These are phyloP conservation scores for Amanita polypyramis DNA, from an alignment of 768 basidiomycete genomes.

Conservation along the genomic window DNA sequence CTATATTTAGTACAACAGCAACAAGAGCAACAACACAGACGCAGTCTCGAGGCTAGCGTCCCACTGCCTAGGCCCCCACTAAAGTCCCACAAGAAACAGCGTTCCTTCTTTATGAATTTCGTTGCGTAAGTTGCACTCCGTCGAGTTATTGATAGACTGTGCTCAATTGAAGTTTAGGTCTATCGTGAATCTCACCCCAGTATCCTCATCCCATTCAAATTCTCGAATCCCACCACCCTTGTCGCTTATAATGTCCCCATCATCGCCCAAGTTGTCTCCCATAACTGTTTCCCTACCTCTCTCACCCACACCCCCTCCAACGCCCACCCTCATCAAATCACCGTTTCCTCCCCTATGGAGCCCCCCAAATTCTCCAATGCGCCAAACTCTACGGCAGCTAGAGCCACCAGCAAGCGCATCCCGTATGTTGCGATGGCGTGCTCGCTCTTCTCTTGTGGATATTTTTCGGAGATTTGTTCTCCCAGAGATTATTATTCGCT, in stretches of 20 bases:
- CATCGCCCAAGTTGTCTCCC: neutral
- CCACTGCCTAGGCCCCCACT: constrained; percentile 7
- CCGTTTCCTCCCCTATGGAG: constrained; percentile 15
- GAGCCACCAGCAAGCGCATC: constrained; percentile 12
- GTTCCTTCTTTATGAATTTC: constrained; percentile 60
- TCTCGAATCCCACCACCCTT: constrained; percentile 17
- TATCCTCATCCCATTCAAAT: constrained; percentile 20
- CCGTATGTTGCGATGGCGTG: constrained; percentile 43
- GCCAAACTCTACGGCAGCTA: neutral
- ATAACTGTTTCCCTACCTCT: constrained; percentile 15
- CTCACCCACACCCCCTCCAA: constrained; percentile 19
- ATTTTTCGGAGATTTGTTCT: constrained; percentile 53
- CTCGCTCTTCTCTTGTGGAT: constrained; percentile 60
- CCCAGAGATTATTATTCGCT: constrained; percentile 34
- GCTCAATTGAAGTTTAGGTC: constrained; percentile 13
- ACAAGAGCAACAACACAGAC: constrained; percentile 13
- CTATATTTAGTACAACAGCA: constrained; percentile 9
- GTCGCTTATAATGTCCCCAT: neutral
- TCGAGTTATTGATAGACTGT: constrained; percentile 2
- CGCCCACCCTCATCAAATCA: constrained; percentile 13
- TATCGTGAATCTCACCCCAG: constrained; percentile 19
- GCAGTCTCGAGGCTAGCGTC: constrained; percentile 3
- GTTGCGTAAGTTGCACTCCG: constrained; percentile 36
- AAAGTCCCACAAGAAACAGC: constrained; percentile 22
- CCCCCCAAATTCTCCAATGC: neutral